phyloP scores from a whole-genome alignment of 1,284 basidiomycete species.

The Vanrija sp. region DNA sequence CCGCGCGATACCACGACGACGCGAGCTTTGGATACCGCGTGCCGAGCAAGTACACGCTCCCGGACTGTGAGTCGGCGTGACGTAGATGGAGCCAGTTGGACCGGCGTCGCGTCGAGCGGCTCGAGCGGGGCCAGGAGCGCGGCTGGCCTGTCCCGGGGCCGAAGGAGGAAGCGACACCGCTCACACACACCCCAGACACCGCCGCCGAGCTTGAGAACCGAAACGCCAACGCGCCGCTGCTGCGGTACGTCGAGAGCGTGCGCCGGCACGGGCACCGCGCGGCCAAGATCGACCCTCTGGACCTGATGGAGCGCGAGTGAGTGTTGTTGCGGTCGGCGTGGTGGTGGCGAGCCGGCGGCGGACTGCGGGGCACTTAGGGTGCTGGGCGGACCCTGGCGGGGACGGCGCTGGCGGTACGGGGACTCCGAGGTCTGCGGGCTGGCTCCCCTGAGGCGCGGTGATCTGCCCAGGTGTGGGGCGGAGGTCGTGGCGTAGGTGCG shows the following conservation, averaged over 20 bases:
- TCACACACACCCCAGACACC: conserved; percentile 57
- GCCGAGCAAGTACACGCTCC: conserved; percentile 60
- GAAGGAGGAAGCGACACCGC: too few species aligned
- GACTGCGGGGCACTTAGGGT: neutral
- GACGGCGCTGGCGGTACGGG: too few species aligned
- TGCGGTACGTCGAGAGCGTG: conserved; percentile 82
- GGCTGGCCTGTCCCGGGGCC: too few species aligned
- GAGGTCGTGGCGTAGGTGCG: too few species aligned
- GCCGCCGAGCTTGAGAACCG: conserved; percentile 68
- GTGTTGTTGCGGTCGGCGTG: neutral
- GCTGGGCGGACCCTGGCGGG: too few species aligned
- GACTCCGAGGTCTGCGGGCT: too few species aligned
- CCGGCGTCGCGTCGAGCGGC: too few species aligned
- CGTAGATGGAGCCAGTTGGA: too few species aligned
- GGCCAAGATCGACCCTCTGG: conserved; percentile 69
- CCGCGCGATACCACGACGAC: conserved; percentile 64
- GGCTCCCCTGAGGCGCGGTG: too few species aligned
- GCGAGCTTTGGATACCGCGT: conserved; percentile 71
- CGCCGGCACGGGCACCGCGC: conserved; percentile 53
- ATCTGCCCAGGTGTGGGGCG: neutral
- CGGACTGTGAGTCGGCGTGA: conserved; percentile 64
- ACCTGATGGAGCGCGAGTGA: conserved; percentile 76
- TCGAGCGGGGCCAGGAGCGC: too few species aligned
- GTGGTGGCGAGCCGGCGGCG: neutral
- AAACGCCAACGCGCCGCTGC: conserved; percentile 65